Evolutionary conservation across 2,329 filamentous ascomycete genomes (phyloP).

Genomic region (Claviceps sp.): DNA sequence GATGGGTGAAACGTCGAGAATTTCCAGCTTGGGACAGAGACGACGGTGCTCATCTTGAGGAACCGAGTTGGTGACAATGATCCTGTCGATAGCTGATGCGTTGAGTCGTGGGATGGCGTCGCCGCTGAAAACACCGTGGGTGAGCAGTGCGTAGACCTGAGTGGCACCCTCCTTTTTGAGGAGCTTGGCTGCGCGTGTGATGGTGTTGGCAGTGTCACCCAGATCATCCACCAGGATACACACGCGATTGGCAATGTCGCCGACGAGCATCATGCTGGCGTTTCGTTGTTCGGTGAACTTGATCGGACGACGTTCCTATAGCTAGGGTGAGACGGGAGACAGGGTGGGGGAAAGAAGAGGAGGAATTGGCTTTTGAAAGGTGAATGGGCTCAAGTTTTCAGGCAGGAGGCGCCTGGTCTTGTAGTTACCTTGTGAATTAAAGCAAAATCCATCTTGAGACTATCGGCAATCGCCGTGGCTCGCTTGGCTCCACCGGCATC

Average conservation of each 20-base stretch:
- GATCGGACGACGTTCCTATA: conserved; percentile 73
- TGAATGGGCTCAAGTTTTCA: too few relatives aligned
- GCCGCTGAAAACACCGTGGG: conserved; percentile 88
- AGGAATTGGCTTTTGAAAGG: too few relatives aligned
- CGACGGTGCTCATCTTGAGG: conserved; percentile 72
- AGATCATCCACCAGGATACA: conserved; percentile 91
- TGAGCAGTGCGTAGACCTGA: conserved; percentile 80
- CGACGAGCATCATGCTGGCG: conserved; percentile 90
- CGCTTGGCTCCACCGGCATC: conserved; percentile 95
- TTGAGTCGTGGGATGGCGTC: conserved; percentile 93
- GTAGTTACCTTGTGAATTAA: conserved; percentile 77
- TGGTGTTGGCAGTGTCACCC: conserved; percentile 92
- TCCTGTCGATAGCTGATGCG: conserved; percentile 80
- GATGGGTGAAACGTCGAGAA: conserved; percentile 76
- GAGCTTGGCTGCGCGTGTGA: conserved; percentile 91
- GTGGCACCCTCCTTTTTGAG: conserved; percentile 91
- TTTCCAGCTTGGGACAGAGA: conserved; percentile 76
- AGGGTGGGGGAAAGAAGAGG: conserved; percentile 14
- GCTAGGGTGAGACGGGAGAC: conserved; percentile 15
- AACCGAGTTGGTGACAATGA: conserved; percentile 90
- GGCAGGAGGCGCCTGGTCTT: background rate
- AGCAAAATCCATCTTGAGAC: conserved; percentile 86
- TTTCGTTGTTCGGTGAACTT: conserved; percentile 82
- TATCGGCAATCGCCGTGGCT: conserved; percentile 88
- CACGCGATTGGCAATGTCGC: conserved; percentile 65